These are phyloP conservation scores for Nemophila menziesii DNA, from an alignment of 257 asterid species.

Conservation along the genomic window DNA sequence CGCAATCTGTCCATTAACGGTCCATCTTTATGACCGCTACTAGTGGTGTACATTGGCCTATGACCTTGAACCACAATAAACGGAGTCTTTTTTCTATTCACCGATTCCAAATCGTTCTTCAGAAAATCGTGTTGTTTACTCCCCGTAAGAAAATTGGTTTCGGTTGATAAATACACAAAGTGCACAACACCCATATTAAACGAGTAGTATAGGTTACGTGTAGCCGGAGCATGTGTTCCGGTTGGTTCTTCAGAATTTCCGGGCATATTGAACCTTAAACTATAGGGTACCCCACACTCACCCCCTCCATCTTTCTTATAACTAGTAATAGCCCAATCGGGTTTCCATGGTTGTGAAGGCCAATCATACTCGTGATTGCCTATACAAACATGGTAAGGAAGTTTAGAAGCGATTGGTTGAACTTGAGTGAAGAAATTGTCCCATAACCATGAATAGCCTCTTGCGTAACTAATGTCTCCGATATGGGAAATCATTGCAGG, in stretches of 20 bases:
- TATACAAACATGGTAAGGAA: slow-evolving; percentile 83
- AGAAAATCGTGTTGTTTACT: slow-evolving; percentile 66
- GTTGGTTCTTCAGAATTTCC: slow-evolving; percentile 76
- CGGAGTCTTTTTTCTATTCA: slow-evolving; percentile 62
- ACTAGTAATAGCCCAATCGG: slow-evolving; percentile 54
- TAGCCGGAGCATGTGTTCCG: slow-evolving; percentile 60
- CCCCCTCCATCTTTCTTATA: slow-evolving; percentile 86
- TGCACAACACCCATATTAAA: slow-evolving; percentile 74
- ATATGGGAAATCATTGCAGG: slow-evolving; percentile 78
- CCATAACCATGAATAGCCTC: slow-evolving; percentile 95
- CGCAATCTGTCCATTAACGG: slow-evolving; percentile 44
- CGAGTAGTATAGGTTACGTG: slow-evolving; percentile 74
- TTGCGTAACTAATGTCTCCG: slow-evolving; percentile 94
- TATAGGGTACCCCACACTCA: slow-evolving; percentile 90
- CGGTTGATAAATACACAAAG: slow-evolving; percentile 78
- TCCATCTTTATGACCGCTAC: slow-evolving; percentile 42
- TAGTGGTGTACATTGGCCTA: slow-evolving; percentile 80
- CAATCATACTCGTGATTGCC: slow-evolving; percentile 96
- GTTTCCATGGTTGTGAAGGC: slow-evolving; percentile 85
- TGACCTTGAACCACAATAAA: slow-evolving; percentile 84
- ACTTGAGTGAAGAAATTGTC: slow-evolving; percentile 78
- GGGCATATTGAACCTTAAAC: slow-evolving; percentile 79
- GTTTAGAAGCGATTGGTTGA: slow-evolving; percentile 63
- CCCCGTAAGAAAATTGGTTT: slow-evolving; percentile 68
- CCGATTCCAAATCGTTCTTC: slow-evolving; percentile 68